phyloP scores from a whole-genome alignment of 2,329 filamentous ascomycete genomes.

The Colletotrichum costaricense region DNA sequence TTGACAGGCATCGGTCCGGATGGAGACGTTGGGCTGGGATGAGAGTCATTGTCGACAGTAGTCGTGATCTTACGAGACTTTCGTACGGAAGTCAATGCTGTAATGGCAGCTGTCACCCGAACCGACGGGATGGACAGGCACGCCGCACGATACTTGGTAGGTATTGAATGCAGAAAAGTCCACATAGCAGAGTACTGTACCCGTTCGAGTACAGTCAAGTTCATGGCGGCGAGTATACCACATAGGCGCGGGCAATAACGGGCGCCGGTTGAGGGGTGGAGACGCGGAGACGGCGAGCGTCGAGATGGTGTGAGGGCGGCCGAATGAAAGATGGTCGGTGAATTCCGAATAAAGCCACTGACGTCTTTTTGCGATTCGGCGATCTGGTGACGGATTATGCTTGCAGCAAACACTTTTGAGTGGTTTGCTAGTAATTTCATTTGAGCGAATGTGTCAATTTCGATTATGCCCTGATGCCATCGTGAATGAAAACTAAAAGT shows the following conservation, averaged over 20 bases:
- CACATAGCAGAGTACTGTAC: too few relatives aligned
- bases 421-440: neutral
- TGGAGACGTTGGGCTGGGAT: constrained; percentile 7
- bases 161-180: neutral
- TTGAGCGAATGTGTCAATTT: neutral
- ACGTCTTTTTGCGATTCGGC: neutral
- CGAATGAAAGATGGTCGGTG: neutral
- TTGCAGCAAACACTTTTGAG: neutral
- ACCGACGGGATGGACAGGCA: too few relatives aligned
- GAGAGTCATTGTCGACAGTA: constrained; percentile 19
- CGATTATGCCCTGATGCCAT: neutral
- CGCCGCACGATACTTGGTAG: too few relatives aligned
- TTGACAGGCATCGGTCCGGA: constrained; percentile 6
- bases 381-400: neutral
- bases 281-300: neutral
- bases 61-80: too few relatives aligned
- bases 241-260: neutral
- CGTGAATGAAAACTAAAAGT: too few relatives aligned
- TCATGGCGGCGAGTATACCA: neutral
- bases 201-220: too few relatives aligned
- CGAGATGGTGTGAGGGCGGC: constrained; percentile 1
- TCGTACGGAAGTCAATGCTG: neutral
- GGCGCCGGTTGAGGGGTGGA: neutral
- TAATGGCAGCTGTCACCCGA: neutral
- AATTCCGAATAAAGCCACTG: neutral